Evolutionary conservation across 2,329 filamentous ascomycete genomes (phyloP).

Genomic region (Penicillium sp.): DNA sequence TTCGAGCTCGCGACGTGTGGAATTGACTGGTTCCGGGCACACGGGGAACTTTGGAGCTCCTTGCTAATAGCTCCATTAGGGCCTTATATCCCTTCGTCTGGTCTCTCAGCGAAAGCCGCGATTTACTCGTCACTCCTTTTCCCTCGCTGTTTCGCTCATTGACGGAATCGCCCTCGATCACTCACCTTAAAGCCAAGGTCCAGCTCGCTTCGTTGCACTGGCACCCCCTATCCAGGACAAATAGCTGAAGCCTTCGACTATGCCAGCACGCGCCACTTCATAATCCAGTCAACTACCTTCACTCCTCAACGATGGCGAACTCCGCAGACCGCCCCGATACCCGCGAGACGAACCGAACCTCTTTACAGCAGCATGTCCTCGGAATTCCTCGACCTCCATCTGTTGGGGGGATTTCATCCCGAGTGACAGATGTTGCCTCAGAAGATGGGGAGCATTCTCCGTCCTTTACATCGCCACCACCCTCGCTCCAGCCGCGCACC

Average conservation of each 20-base stretch:
- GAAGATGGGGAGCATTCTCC: conserved; percentile 53
- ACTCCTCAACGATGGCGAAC: conserved; percentile 26
- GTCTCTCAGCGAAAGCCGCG: conserved; percentile 13
- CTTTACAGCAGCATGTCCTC: conserved; percentile 47
- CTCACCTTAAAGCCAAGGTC: not conserved
- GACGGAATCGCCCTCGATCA: not conserved
- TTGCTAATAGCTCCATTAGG: conserved; percentile 14
- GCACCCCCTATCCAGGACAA: conserved; percentile 8
- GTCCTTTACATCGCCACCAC: conserved; percentile 49
- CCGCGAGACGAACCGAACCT: conserved; percentile 41
- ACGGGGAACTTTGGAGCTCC: not conserved
- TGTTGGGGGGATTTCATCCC: conserved; percentile 62
- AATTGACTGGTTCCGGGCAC: not conserved
- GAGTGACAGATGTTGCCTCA: conserved; percentile 65
- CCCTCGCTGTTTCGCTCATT: not conserved
- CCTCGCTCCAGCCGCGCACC: conserved; percentile 56
- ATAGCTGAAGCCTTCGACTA: conserved; percentile 17
- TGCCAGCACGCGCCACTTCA: conserved; percentile 22
- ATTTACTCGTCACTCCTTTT: conserved; percentile 16
- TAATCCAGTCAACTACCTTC: conserved; percentile 15
- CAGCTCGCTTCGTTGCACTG: conserved; percentile 4
- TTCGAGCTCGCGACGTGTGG: conserved; percentile 19
- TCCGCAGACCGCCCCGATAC: conserved; percentile 35
- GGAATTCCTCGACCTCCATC: conserved; percentile 55
- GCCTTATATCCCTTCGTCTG: conserved; percentile 3